phyloP scores from a whole-genome alignment of 1,284 basidiomycete species.

The Cryptococcus floricola region DNA sequence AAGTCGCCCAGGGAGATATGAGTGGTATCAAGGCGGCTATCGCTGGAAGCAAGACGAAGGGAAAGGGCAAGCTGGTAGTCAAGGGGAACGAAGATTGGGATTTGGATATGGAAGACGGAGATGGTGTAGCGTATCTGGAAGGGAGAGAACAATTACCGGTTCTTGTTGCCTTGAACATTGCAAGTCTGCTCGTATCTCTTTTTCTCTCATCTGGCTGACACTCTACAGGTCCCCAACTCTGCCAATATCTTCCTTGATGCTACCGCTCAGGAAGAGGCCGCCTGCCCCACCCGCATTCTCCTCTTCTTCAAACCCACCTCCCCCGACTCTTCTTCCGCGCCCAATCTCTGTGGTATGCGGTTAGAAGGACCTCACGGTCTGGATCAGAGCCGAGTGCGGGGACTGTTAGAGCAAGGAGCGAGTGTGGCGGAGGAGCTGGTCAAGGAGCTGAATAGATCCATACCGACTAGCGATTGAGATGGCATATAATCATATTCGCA shows the following conservation, averaged over 20 bases:
- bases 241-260: conserved; percentile 43
- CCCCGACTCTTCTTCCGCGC: neutral
- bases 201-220: neutral
- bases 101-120: conserved; percentile 37
- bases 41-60: conserved; percentile 28
- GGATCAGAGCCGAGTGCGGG: conserved; percentile 25
- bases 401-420: conserved; percentile 28
- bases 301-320: conserved; percentile 31
- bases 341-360: conserved; percentile 43
- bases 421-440: conserved; percentile 25
- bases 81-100: conserved; percentile 49
- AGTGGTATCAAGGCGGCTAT: conserved; percentile 47
- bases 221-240: conserved; percentile 26
- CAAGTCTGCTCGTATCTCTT: conserved; percentile 13
- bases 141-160: conserved; percentile 40
- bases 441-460: conserved; percentile 17
- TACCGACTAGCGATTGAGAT: conserved; percentile 3
- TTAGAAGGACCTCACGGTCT: conserved; percentile 42
- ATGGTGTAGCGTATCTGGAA: conserved; percentile 22
- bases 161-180: conserved; percentile 43
- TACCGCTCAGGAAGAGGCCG: conserved; percentile 42
- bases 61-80: conserved; percentile 22
- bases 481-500: neutral
- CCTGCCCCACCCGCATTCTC: conserved; percentile 44
- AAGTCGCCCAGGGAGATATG: conserved; percentile 29